These are phyloP conservation scores for Plenodomus lindquistii DNA, from an alignment of 2,329 filamentous ascomycete species.

Conservation along the genomic window DNA sequence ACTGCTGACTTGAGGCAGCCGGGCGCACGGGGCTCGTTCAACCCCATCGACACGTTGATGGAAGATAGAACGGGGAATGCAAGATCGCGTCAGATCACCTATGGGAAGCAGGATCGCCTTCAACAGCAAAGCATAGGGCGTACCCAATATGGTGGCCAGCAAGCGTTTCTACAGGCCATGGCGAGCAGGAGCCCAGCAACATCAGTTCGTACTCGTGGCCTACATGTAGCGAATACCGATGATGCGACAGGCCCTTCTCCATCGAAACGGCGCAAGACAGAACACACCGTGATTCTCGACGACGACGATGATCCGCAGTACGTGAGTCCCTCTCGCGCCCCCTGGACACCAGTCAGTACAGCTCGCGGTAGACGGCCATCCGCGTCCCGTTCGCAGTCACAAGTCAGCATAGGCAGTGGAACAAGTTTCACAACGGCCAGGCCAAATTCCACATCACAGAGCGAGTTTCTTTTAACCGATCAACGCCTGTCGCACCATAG, in stretches of 20 bases:
- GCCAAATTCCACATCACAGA: slow-evolving; percentile 5
- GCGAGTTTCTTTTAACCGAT: slow-evolving; percentile 21
- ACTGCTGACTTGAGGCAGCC: slow-evolving; percentile 6
- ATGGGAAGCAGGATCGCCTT: neutral
- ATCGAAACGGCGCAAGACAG: slow-evolving; percentile 25
- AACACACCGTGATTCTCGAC: slow-evolving; percentile 15
- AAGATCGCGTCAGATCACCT: neutral
- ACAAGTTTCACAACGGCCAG: slow-evolving; percentile 1
- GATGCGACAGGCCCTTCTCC: neutral
- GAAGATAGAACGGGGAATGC: no score
- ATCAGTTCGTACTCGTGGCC: no score
- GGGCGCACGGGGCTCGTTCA: neutral
- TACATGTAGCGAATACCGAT: neutral
- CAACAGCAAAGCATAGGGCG: neutral
- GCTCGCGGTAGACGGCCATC: neutral
- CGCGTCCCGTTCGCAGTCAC: slow-evolving; percentile 13
- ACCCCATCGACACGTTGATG: slow-evolving; percentile 3
- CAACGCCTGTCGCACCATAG: slow-evolving; percentile 11
- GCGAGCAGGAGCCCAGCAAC: neutral
- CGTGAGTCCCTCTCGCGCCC: neutral
- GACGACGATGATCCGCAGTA: slow-evolving; percentile 11
- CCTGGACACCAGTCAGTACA: neutral
- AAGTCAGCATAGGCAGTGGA: slow-evolving; percentile 17
- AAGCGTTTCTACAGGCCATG: neutral
- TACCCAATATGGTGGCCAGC: neutral